Evolutionary conservation across 202 grass and related monocot species (phyloP), one percentile per base, ranked within the genome.

Genomic region (Dendrocalamus latiflorus): DNA sequence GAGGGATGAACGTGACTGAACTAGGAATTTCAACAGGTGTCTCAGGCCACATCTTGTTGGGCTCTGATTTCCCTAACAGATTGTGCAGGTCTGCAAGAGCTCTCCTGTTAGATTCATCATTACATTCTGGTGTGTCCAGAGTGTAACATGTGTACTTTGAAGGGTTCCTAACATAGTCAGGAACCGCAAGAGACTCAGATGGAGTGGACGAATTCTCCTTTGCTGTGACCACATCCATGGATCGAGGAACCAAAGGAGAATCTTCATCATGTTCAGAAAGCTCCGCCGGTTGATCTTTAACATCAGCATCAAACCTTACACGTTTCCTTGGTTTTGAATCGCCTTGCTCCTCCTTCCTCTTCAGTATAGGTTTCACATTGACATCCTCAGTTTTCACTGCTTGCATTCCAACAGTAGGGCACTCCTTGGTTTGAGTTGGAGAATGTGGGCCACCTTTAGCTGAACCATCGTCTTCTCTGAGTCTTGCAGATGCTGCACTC

Each of bases 101-200:
- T n/a, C n/a, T n/a, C n/a, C n/a, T n/a, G n/a, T n/a, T n/a, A n/a
- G n/a, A n/a, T n/a, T 87, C 78, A 76, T 95, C 87, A 38, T 70
- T 88, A 55, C 68, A 81, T 62, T 72, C 83, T 28, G 82, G 20
- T 50, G 81, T 61, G 72, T 95, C 91, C 28, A 99, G 56, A 51
- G 89, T 92, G 89, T 95, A 99, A 38, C 83, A 63, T 9, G 83
- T 95, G 81, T 99, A 99, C 83, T 99, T 99, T 2, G 96, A 84
- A 61, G 96, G 96, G 79, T 99, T 99, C 74, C 41, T 87, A 48
- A 99, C 26, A 51, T 95, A 94, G 70, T 95, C 96, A 67, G 96
- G 96, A 63, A 95, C 79, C 5, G 69, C 85, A 70, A 69, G 74
- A 21, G 74, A 70, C 30, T 33, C 64, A n/a, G n/a, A n/a, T 20